phyloP scores from a whole-genome alignment of 129 eudicot genomes.

The Flaveria brownii region DNA sequence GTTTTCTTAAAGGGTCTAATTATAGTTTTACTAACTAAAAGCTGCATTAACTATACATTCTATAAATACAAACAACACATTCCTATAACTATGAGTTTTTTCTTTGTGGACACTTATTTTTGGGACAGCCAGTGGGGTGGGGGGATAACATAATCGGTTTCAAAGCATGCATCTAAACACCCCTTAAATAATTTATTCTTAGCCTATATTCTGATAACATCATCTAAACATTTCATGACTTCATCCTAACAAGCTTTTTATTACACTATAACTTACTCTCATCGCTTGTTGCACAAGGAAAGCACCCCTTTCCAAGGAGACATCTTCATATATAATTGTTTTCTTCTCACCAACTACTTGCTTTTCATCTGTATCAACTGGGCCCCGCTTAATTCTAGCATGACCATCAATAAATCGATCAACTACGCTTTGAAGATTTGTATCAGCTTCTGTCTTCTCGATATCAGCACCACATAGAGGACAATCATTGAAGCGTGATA shows the following conservation, averaged over 20 bases:
- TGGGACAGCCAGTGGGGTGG: neutral
- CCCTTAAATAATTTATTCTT: neutral
- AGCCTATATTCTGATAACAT: neutral
- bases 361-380: conserved; percentile 53
- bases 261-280: conserved; percentile 62
- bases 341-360: conserved; percentile 59
- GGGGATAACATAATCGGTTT: neutral
- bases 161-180: neutral
- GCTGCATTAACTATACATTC: neutral
- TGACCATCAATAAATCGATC: conserved; percentile 97
- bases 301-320: conserved; percentile 89
- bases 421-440: conserved; percentile 78
- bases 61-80: neutral
- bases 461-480: conserved; percentile 98
- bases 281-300: conserved; percentile 96
- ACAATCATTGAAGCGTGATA: conserved; percentile 83
- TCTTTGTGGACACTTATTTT: neutral
- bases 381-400: conserved; percentile 87
- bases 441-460: conserved; percentile 78
- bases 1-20: neutral
- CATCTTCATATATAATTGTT: conserved; percentile 85
- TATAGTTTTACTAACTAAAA: neutral
- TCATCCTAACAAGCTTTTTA: conserved; percentile 24
- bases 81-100: neutral
- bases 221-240: neutral